Conservation (phyloP, 1,284 basidiomycete genomes). For the Cutaneotrichosporon sp. region DNA sequence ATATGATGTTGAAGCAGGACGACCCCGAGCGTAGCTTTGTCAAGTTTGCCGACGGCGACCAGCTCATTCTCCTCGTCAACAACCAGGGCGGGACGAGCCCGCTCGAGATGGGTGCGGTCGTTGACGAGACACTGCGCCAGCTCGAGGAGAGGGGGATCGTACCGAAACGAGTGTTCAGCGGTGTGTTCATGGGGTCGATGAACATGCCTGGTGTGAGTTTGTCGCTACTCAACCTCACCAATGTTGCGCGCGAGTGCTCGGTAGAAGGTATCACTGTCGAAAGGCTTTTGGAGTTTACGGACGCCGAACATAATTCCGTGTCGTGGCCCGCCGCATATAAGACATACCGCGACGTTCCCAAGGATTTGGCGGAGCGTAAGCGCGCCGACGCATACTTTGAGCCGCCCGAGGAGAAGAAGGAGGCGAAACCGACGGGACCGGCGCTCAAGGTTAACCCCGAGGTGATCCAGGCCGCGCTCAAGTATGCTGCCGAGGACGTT, state of each 20-base stretch:
- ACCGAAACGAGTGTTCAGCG: slow-evolving; percentile 53
- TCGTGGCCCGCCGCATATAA: slow-evolving; percentile 53
- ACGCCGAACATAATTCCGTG: slow-evolving; percentile 53
- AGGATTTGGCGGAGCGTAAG: slow-evolving; percentile 30
- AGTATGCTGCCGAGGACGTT: slow-evolving; percentile 37
- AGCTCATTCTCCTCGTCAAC: slow-evolving; percentile 53
- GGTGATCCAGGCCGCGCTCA: slow-evolving; percentile 34
- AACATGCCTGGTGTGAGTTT: slow-evolving; percentile 57
- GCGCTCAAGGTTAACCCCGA: slow-evolving; percentile 35
- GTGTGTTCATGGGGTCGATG: slow-evolving; percentile 56
- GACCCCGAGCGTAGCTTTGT: slow-evolving; percentile 55
- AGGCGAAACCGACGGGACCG: slow-evolving; percentile 31
- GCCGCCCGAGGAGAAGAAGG: slow-evolving; percentile 38
- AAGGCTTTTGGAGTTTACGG: slow-evolving; percentile 52
- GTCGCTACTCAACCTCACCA: slow-evolving; percentile 55
- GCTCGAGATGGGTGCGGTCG: slow-evolving; percentile 55
- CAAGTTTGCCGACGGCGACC: slow-evolving; percentile 53
- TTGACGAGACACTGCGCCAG: slow-evolving; percentile 53
- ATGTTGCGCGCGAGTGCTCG: slow-evolving; percentile 33
- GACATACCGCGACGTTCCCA: slow-evolving; percentile 36
- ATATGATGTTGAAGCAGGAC: slow-evolving; percentile 51
- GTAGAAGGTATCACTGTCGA: slow-evolving; percentile 27
- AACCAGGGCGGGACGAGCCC: slow-evolving; percentile 56
- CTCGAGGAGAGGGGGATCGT: slow-evolving; percentile 43
- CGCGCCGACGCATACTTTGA: slow-evolving; percentile 41